A percentile compares a stretch with the other conserved stretches of the same genome.
Conservation (phyloP, 2,329 filamentous ascomycete genomes). For the Aureobasidium sp. region DNA sequence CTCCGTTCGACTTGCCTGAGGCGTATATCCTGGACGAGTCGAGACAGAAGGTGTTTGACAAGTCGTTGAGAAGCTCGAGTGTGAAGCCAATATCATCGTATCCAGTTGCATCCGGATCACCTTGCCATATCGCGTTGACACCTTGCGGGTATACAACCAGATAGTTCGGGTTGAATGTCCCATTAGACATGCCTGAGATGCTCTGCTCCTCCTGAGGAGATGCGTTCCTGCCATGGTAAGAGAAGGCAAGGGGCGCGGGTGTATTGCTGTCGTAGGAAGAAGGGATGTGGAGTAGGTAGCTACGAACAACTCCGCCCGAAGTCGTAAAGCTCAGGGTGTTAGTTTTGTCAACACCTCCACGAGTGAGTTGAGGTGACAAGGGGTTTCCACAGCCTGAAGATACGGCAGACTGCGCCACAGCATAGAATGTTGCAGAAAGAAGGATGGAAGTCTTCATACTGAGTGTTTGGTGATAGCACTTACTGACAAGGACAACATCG, state of each 20-base stretch:
- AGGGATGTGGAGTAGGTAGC: conserved; percentile 32
- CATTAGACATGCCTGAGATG: conserved; percentile 39
- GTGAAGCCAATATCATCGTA: conserved; percentile 38
- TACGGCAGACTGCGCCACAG: neutral
- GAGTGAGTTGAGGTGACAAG: conserved; percentile 15
- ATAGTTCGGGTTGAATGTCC: conserved; percentile 34
- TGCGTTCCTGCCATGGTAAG: conserved; percentile 38
- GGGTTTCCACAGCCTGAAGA: conserved; percentile 20
- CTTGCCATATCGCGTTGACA: conserved; percentile 30
- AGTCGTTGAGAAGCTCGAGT: conserved; percentile 30
- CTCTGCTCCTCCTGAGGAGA: conserved; percentile 31
- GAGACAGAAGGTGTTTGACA: conserved; percentile 36
- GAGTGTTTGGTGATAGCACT: neutral
- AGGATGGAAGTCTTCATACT: neutral
- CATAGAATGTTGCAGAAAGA: neutral
- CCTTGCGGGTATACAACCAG: conserved; percentile 39
- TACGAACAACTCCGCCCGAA: conserved; percentile 20
- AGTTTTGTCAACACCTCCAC: conserved; percentile 17
- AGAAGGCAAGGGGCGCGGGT: conserved; percentile 37
- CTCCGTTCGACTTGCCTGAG: conserved; percentile 45
- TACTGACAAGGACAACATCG: neutral
- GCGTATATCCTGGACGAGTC: conserved; percentile 35
- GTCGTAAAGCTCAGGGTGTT: conserved; percentile 18
- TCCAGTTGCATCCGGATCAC: conserved; percentile 32
- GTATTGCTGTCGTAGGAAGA: conserved; percentile 30